A percentile compares a stretch with the other conserved stretches of the same genome.
These are phyloP conservation scores for Symbiotaphrina buchneri DNA, from an alignment of 495 filamentous ascomycete genomes.

Conservation along the genomic window DNA sequence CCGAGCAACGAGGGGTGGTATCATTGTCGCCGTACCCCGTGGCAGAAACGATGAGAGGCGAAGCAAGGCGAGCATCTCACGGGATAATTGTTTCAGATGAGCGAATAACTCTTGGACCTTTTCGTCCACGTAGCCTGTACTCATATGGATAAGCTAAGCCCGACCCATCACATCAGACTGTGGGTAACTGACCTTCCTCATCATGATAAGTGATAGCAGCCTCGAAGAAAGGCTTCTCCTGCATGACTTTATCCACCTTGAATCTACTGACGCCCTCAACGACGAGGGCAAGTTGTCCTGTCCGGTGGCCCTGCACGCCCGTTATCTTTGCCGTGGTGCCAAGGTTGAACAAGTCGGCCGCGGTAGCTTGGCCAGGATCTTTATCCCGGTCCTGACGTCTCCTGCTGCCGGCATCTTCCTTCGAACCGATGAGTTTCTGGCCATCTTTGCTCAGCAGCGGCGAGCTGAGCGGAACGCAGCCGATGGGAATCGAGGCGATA, in stretches of 20 bases:
- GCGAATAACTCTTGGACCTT: conserved; percentile 46
- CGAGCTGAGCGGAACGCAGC: conserved; percentile 61
- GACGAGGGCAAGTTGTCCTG: conserved; percentile 57
- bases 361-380: conserved; percentile 36
- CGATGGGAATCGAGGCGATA: conserved; percentile 43
- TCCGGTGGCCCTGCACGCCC: conserved; percentile 57
- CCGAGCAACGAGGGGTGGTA: conserved; percentile 67
- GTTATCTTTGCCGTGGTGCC: conserved; percentile 66
- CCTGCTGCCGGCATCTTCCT: conserved; percentile 16
- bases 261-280: conserved; percentile 73
- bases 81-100: conserved; percentile 57
- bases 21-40: conserved; percentile 25
- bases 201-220: conserved; percentile 44
- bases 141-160: neutral
- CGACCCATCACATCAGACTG: no score
- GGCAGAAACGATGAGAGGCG: conserved; percentile 57
- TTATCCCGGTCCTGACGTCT: conserved; percentile 17
- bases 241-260: conserved; percentile 44
- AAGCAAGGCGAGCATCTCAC: conserved; percentile 60
- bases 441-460: conserved; percentile 44
- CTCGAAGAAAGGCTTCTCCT: conserved; percentile 72
- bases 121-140: conserved; percentile 14
- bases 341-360: conserved; percentile 51
- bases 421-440: conserved; percentile 38
- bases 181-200: conserved; percentile 24